Conservation (phyloP, 148 eudicot species). For the Hydrangea macrophylla region DNA sequence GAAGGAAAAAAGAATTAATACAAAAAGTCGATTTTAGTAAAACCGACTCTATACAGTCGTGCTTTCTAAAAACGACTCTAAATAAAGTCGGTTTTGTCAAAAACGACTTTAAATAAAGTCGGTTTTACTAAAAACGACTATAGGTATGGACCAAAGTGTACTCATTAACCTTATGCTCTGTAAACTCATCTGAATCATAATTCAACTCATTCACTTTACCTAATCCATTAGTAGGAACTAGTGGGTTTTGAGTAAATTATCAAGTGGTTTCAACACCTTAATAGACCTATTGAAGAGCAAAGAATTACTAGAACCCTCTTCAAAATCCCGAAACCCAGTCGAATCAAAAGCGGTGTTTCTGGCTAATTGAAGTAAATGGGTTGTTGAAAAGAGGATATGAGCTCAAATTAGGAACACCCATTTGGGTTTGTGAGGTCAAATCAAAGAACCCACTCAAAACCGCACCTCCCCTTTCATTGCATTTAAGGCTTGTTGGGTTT, state of each 20-base stretch:
- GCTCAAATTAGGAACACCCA: slow-evolving; percentile 41
- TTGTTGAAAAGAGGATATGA: slow-evolving; percentile 33
- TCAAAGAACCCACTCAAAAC: slow-evolving; percentile 43
- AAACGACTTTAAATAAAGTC: no score
- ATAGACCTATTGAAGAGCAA: slow-evolving; percentile 55
- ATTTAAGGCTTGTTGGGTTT: slow-evolving; percentile 23
- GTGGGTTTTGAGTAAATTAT: slow-evolving; percentile 45
- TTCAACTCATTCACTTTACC: slow-evolving; percentile 30
- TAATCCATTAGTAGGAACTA: slow-evolving; percentile 10
- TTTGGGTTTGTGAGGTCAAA: slow-evolving; percentile 36
- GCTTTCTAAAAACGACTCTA: no score
- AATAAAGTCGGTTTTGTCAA: no score
- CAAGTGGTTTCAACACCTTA: slow-evolving; percentile 72
- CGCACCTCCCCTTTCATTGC: slow-evolving; percentile 32
- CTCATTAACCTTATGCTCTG: slow-evolving; percentile 39
- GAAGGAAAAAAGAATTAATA: no score
- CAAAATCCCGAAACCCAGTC: slow-evolving; percentile 39
- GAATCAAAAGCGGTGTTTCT: slow-evolving; percentile 32
- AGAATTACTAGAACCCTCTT: no score
- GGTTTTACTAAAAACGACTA: no score
- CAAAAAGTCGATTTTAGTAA: no score
- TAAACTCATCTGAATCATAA: slow-evolving; percentile 83
- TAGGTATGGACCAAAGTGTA: no score
- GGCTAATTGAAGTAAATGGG: slow-evolving; percentile 45
- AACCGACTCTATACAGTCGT: no score